Conservation (phyloP, 768 basidiomycete species). For the Lactarius sp. region DNA sequence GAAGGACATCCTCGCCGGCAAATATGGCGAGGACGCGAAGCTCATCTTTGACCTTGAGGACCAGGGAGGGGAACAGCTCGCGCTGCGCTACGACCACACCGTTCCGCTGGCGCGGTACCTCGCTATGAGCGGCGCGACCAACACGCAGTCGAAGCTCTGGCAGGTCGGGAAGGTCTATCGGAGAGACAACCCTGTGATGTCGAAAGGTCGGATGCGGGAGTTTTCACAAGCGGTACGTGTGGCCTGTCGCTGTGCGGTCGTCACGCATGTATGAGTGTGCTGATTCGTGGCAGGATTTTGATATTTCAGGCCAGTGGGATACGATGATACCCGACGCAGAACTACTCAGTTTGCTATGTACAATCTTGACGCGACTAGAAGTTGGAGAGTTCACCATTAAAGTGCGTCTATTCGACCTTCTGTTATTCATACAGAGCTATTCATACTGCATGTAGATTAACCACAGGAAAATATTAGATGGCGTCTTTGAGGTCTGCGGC, state of each 20-base stretch:
- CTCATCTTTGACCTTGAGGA: constrained; percentile 97
- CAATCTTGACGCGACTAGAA: constrained; percentile 75
- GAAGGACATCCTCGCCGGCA: constrained; percentile 91
- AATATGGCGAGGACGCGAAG: constrained; percentile 97
- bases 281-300: constrained; percentile 67
- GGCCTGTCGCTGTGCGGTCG: not conserved
- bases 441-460: constrained; percentile 55
- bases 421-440: not conserved
- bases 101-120: constrained; percentile 94
- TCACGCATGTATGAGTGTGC: too few relatives aligned
- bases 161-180: constrained; percentile 99
- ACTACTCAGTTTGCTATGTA: constrained; percentile 74
- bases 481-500: constrained; percentile 94
- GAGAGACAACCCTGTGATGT: constrained; percentile 94
- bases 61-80: constrained; percentile 95
- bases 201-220: constrained; percentile 97
- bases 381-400: constrained; percentile 95
- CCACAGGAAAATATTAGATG: constrained; percentile 95
- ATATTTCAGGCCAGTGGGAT: constrained; percentile 90
- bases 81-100: constrained; percentile 92
- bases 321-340: constrained; percentile 98
- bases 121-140: constrained; percentile 89
- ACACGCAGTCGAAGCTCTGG: constrained; percentile 78
- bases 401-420: constrained; percentile 37
- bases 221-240: constrained; percentile 88